A percentile compares a stretch with the other conserved stretches of the same genome.
Conservation (phyloP, 306 rosid genomes). For the Ceratonia siliqua region DNA sequence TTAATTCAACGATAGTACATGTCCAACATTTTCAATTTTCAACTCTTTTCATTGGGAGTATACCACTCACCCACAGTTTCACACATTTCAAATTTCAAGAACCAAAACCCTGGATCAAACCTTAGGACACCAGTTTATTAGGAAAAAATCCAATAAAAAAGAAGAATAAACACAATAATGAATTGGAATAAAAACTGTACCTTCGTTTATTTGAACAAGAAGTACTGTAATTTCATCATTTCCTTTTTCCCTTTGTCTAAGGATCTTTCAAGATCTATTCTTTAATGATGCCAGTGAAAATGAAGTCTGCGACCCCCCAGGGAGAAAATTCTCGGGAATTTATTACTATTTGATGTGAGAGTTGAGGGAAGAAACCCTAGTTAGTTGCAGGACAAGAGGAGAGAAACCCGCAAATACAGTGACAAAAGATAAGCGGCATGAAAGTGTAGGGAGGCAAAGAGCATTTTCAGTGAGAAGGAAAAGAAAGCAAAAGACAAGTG, state of each 20-base stretch:
- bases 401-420: conserved; percentile 53
- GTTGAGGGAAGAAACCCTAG: conserved; percentile 67
- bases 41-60: conserved; percentile 19
- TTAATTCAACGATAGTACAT: neutral
- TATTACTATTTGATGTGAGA: conserved; percentile 39
- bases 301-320: conserved; percentile 10
- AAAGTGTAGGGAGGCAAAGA: conserved; percentile 69
- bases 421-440: conserved; percentile 43
- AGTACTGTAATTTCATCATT: conserved; percentile 6
- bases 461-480: too few relatives aligned
- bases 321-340: neutral
- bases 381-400: conserved; percentile 45
- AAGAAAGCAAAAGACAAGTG: too few relatives aligned
- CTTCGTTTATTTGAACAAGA: neutral
- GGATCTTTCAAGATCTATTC: conserved; percentile 35
- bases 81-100: conserved; percentile 10
- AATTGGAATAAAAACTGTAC: neutral
- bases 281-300: conserved; percentile 12
- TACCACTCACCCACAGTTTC: conserved; percentile 19
- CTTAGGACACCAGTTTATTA: neutral
- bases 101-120: conserved; percentile 5
- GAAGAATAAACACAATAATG: neutral
- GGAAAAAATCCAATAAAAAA: neutral
- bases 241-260: conserved; percentile 17
- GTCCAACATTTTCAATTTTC: conserved; percentile 29